Evolutionary conservation across 2,329 filamentous ascomycete species (phyloP).

Genomic region (Lasiodiplodia theobromae): DNA sequence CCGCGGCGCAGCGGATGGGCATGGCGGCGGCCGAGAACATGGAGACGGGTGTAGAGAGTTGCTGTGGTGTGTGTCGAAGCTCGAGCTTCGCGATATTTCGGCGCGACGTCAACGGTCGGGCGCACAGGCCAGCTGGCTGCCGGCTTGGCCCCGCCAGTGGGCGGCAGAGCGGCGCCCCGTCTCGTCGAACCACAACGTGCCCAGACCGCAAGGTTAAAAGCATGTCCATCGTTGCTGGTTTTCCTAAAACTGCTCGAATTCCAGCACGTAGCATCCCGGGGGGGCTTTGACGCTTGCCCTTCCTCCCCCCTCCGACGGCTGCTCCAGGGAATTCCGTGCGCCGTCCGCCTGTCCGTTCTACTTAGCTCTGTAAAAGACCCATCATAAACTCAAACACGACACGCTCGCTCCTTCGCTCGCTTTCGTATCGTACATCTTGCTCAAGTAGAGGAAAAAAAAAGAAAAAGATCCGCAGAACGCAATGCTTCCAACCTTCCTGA

Average conservation of each 20-base stretch:
- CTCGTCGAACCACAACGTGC: slow-evolving; percentile 15
- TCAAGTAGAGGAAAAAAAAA: slow-evolving; percentile 14
- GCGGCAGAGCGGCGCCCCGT: neutral
- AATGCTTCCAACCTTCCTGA: slow-evolving; percentile 27
- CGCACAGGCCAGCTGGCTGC: slow-evolving; percentile 21
- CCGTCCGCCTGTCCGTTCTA: neutral
- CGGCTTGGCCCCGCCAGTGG: slow-evolving; percentile 18
- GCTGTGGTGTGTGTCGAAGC: slow-evolving; percentile 7
- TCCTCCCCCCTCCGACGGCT: neutral
- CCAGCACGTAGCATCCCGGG: no score
- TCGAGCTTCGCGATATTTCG: slow-evolving; percentile 27
- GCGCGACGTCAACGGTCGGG: slow-evolving; percentile 24
- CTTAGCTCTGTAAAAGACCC: slow-evolving; percentile 13
- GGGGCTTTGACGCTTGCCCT: neutral
- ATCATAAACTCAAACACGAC: slow-evolving; percentile 13
- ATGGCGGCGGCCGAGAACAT: slow-evolving; percentile 23
- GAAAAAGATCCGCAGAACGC: slow-evolving; percentile 23
- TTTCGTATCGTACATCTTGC: slow-evolving; percentile 25
- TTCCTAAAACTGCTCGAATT: slow-evolving; percentile 22
- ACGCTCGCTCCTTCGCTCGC: slow-evolving; percentile 19
- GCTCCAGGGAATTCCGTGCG: neutral
- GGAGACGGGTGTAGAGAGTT: neutral
- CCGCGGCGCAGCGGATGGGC: slow-evolving; percentile 27
- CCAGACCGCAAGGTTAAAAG: slow-evolving; percentile 7
- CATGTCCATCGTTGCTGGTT: slow-evolving; percentile 22